Conservation (phyloP, 192 early-diverging fungal genomes). For the Allomyces macrogynus region DNA sequence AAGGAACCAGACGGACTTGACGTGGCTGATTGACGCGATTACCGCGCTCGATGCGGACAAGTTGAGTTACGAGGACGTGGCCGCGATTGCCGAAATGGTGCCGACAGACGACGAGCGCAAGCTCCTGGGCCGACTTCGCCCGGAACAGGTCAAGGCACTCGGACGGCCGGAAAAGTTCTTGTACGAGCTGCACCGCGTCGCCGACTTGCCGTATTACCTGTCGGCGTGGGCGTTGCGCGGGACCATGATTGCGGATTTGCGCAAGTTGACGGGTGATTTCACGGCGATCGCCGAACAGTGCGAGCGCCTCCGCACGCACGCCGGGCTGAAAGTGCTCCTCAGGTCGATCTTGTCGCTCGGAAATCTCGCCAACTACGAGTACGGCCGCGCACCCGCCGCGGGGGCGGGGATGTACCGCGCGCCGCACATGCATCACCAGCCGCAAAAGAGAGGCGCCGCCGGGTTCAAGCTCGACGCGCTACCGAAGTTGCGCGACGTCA, state of each 20-base stretch:
- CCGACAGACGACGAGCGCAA: background rate
- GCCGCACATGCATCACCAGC: slow-evolving; percentile 19
- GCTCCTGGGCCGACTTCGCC: background rate
- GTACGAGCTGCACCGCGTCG: slow-evolving; percentile 16
- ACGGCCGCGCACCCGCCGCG: slow-evolving; percentile 7
- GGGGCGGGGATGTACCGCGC: slow-evolving; percentile 12
- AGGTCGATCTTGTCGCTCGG: slow-evolving; percentile 22
- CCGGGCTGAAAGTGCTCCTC: slow-evolving; percentile 23
- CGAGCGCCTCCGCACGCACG: slow-evolving; percentile 12
- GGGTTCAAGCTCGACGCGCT: slow-evolving; percentile 34
- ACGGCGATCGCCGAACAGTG: slow-evolving; percentile 11
- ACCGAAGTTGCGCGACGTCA: slow-evolving; percentile 28
- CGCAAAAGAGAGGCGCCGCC: slow-evolving; percentile 14
- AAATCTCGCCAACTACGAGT: slow-evolving; percentile 31
- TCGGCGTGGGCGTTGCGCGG: slow-evolving; percentile 14
- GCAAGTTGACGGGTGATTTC: slow-evolving; percentile 14
- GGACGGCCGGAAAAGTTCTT: slow-evolving; percentile 31
- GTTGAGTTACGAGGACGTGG: background rate
- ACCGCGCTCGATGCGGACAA: background rate
- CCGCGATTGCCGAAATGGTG: background rate
- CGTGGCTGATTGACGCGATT: background rate
- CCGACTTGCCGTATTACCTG: slow-evolving; percentile 16
- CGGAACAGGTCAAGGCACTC: slow-evolving; percentile 8
- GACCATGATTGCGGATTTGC: slow-evolving; percentile 13
- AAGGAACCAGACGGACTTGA: background rate